Evolutionary conservation across 352 stramenopile genomes (phyloP).

Genomic region (Phytophthora cryptogea): DNA sequence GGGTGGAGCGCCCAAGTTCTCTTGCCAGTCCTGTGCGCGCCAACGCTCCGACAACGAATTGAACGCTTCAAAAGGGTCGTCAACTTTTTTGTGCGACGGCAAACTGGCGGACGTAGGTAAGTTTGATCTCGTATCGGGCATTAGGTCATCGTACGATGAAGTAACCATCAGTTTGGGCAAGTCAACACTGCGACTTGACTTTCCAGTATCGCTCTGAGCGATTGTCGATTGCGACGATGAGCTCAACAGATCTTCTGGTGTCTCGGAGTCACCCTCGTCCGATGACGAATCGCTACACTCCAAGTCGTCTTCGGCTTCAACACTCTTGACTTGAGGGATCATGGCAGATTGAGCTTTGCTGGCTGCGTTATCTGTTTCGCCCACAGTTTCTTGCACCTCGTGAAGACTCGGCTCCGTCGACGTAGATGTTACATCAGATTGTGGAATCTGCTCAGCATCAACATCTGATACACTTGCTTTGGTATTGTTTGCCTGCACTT

Average conservation of each 20-base stretch:
- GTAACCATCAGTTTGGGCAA: slow-evolving; percentile 11
- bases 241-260: slow-evolving; percentile 3
- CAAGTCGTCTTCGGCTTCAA: background rate
- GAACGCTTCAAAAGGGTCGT: slow-evolving; percentile 33
- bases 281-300: slow-evolving; percentile 9
- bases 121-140: slow-evolving; percentile 1
- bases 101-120: background rate
- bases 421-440: slow-evolving; percentile 1
- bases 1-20: slow-evolving; percentile 9
- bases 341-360: background rate
- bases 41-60: slow-evolving; percentile 33
- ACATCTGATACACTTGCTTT: background rate
- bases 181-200: slow-evolving; percentile 3
- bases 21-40: slow-evolving; percentile 29
- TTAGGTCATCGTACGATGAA: background rate
- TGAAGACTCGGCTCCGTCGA: background rate
- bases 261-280: slow-evolving; percentile 5
- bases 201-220: slow-evolving; percentile 5
- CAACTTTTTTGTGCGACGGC: slow-evolving; percentile 7
- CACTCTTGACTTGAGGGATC: background rate
- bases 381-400: background rate
- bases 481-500: background rate
- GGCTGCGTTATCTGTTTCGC: background rate
- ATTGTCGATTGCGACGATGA: slow-evolving; percentile 18
- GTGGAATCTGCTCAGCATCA: background rate